phyloP scores from a whole-genome alignment of 257 asterid species.

The Solanum peruvianum region DNA sequence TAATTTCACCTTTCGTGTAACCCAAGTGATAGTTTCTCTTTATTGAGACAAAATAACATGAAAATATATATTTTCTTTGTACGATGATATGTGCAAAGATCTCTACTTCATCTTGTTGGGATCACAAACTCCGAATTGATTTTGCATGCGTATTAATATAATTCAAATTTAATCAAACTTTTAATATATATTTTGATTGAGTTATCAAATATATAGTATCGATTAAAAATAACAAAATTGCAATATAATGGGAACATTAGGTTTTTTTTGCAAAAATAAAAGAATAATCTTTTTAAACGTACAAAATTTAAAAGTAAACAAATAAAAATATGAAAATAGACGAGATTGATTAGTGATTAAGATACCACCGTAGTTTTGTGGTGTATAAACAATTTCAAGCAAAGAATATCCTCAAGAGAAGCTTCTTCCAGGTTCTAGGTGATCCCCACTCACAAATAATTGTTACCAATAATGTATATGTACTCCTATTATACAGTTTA shows the following conservation, averaged over 20 bases:
- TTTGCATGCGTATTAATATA: too few species aligned
- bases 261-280: background rate
- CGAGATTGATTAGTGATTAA: background rate
- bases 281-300: fast-evolving
- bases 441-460: slow-evolving; percentile 17
- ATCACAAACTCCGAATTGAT: too few species aligned
- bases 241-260: background rate
- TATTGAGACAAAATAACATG: background rate
- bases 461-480: background rate
- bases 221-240: background rate
- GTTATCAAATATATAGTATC: background rate
- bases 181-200: too few species aligned
- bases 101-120: background rate
- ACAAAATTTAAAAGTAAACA: too few species aligned
- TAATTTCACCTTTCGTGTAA: slow-evolving; percentile 8
- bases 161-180: too few species aligned
- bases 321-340: background rate
- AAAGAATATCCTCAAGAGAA: slow-evolving; percentile 15
- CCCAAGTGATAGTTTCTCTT: slow-evolving; percentile 6
- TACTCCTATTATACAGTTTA: background rate
- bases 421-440: slow-evolving; percentile 22
- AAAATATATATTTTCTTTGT: background rate
- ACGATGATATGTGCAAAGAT: background rate
- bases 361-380: background rate
- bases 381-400: background rate